Conservation (phyloP, 148 eudicot species). For the Rhododendron mucronatum region DNA sequence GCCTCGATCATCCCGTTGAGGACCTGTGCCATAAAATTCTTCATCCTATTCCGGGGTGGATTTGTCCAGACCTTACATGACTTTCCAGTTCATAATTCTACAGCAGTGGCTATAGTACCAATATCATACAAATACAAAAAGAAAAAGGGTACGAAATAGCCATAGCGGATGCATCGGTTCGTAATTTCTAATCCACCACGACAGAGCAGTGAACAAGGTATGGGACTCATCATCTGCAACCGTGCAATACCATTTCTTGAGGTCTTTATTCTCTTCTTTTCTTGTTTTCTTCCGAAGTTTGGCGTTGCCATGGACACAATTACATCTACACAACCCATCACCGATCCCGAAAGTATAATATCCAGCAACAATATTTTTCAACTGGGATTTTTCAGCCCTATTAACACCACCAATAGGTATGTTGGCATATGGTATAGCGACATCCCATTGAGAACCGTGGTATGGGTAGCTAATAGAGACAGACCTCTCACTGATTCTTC, state of each 20-base stretch:
- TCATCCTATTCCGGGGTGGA: neutral
- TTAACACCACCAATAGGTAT: conserved; percentile 30
- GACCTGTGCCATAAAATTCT: neutral
- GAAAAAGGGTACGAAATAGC: too few species aligned
- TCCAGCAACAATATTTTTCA: conserved; percentile 28
- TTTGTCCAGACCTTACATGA: too few species aligned
- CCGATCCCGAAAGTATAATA: conserved; percentile 26
- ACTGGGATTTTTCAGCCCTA: conserved; percentile 41
- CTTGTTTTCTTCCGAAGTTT: neutral
- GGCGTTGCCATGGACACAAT: conserved; percentile 19
- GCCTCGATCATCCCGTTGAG: neutral
- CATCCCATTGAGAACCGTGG: conserved; percentile 9
- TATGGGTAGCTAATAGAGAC: conserved; percentile 46
- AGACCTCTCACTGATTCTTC: conserved; percentile 39
- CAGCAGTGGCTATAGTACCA: too few species aligned
- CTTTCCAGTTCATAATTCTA: too few species aligned
- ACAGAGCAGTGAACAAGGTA: neutral
- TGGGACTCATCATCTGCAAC: neutral
- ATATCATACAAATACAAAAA: too few species aligned
- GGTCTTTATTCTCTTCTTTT: conserved; percentile 1
- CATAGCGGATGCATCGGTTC: too few species aligned
- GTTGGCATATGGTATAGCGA: conserved; percentile 42
- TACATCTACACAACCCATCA: conserved; percentile 16
- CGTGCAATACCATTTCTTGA: neutral
- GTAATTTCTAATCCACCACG: neutral